phyloP scores from a whole-genome alignment of 2,329 filamentous ascomycete species.

The Chaetomiaceae sp. region DNA sequence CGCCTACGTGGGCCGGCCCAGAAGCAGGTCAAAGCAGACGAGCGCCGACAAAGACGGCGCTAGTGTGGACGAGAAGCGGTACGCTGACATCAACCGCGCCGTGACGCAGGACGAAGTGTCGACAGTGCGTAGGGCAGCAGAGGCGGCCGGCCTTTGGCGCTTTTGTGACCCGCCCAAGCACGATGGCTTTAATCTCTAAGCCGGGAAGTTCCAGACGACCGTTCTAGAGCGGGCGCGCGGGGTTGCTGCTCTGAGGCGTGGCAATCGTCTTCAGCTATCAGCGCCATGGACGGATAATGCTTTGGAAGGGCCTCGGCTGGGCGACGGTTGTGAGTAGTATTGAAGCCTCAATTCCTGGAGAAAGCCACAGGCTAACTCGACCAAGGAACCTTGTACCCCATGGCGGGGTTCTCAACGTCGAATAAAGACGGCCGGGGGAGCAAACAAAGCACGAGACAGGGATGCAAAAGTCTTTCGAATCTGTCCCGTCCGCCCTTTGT shows the following conservation, averaged over 20 bases:
- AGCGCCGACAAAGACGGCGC: conserved; percentile 23
- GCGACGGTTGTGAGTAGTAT: not conserved
- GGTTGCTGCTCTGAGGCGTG: not conserved
- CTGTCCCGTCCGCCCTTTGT: not conserved
- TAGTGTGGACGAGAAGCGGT: conserved; percentile 54
- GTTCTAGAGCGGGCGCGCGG: conserved; percentile 3
- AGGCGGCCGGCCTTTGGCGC: conserved; percentile 68
- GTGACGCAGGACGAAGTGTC: conserved; percentile 60
- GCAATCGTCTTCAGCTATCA: not conserved
- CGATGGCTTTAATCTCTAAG: conserved; percentile 42
- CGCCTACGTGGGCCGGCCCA: conserved; percentile 72
- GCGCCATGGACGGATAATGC: not conserved
- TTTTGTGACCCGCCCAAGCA: conserved; percentile 61
- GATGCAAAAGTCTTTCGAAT: not conserved
- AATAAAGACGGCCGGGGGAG: not conserved
- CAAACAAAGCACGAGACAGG: conserved; percentile 12
- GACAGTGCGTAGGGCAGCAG: conserved; percentile 59
- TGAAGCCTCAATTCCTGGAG: not conserved
- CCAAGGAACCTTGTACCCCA: conserved; percentile 4
- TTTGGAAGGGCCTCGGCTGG: not conserved
- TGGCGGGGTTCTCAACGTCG: not conserved
- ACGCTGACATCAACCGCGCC: conserved; percentile 72
- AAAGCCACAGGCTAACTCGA: too few species aligned
- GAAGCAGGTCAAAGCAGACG: conserved; percentile 29
- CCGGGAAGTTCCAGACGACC: conserved; percentile 23